phyloP scores from a whole-genome alignment of 2,329 filamentous ascomycete genomes.

The Ceratocystis papillata region DNA sequence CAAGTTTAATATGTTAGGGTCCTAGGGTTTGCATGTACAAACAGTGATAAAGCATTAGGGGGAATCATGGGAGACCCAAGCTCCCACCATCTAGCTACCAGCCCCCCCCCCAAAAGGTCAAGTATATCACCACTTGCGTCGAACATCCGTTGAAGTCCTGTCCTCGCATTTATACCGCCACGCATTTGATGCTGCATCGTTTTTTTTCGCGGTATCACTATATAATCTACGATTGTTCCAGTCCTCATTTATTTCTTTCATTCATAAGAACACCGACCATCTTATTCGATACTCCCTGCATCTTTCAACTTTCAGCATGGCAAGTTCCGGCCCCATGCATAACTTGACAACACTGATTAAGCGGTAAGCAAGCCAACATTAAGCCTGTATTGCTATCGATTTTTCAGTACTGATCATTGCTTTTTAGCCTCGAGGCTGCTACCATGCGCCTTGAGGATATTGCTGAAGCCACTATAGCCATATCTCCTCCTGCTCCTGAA shows the following conservation, averaged over 20 bases:
- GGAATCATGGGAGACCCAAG: too few species aligned
- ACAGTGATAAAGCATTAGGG: too few species aligned
- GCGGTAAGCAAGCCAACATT: slow-evolving; percentile 51
- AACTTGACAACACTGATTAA: slow-evolving; percentile 97
- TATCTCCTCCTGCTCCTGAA: slow-evolving; percentile 40
- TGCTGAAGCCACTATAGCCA: slow-evolving; percentile 60
- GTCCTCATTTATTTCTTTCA: background rate
- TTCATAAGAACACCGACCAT: background rate
- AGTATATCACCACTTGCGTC: too few species aligned
- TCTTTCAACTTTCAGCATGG: slow-evolving; percentile 41
- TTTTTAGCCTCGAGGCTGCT: slow-evolving; percentile 78
- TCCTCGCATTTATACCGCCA: too few species aligned
- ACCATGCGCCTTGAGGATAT: slow-evolving; percentile 95
- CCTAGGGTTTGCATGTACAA: too few species aligned
- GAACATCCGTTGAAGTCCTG: too few species aligned
- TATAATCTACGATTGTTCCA: background rate
- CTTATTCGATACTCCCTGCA: background rate
- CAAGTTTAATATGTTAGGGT: too few species aligned
- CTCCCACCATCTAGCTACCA: too few species aligned
- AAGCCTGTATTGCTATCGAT: background rate
- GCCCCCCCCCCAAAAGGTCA: too few species aligned
- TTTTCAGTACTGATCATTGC: background rate
- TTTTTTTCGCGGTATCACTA: background rate
- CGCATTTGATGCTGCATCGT: too few species aligned
- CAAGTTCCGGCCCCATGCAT: slow-evolving; percentile 75